Conservation (phyloP, 1,139 yeast species). For the Pichia sp. region DNA sequence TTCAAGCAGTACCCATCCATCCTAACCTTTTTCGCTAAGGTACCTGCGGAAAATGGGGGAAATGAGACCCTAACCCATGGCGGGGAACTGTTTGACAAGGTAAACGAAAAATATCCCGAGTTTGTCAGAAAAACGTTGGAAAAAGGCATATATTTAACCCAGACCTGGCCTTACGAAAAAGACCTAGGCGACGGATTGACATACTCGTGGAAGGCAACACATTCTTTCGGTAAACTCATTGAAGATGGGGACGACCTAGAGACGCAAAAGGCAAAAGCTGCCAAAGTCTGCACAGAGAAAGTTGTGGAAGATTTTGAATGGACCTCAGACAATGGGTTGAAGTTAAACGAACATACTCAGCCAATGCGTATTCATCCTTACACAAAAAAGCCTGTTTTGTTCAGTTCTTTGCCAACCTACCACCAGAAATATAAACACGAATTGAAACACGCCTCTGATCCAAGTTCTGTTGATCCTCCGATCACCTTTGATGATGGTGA, state of each 20-base stretch:
- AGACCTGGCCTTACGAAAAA: constrained; percentile 15
- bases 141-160: constrained; percentile 18
- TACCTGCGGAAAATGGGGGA: constrained; percentile 17
- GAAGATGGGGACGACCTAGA: not conserved
- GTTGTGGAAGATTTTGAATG: constrained; percentile 4
- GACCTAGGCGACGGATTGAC: not conserved
- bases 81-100: constrained; percentile 16
- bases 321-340: constrained; percentile 2
- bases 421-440: not conserved
- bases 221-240: constrained; percentile 3
- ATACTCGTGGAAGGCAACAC: constrained; percentile 17
- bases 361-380: constrained; percentile 4
- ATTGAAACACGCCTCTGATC: not conserved
- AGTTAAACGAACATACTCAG: constrained; percentile 1
- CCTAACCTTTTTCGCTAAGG: constrained; percentile 21
- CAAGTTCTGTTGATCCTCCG: not conserved
- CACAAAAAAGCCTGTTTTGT: not conserved
- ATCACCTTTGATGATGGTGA: constrained; percentile 2
- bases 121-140: constrained; percentile 15
- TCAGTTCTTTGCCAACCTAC: constrained; percentile 4
- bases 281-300: not conserved
- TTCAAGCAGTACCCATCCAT: constrained; percentile 20
- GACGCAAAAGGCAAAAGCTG: constrained; percentile 2
- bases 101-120: constrained; percentile 18
- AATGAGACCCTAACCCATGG: constrained; percentile 21